Evolutionary conservation across 176 grass and related monocot genomes (phyloP).

Genomic region (Carex scoparia): DNA sequence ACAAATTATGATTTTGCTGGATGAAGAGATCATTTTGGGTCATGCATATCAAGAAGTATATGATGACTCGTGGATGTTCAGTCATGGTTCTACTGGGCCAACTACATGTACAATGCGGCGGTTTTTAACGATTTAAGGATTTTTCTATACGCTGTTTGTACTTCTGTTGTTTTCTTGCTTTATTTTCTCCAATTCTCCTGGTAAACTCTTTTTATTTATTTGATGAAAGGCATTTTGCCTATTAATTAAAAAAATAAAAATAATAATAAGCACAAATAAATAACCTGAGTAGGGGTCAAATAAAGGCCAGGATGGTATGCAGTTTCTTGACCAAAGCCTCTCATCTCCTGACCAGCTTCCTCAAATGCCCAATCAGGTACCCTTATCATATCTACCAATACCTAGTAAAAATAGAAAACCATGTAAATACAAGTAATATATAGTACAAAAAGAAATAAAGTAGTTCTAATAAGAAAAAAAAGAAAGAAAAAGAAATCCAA

Average conservation of each 20-base stretch:
- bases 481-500: constrained; percentile 22
- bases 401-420: constrained; percentile 33
- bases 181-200: background rate
- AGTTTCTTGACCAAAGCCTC: constrained; percentile 91
- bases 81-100: background rate
- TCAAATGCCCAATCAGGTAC: constrained; percentile 99
- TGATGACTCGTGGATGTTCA: background rate
- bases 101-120: background rate
- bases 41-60: background rate
- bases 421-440: constrained; percentile 17
- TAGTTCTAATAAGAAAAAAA: constrained; percentile 17
- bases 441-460: background rate
- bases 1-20: background rate
- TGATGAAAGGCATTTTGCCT: background rate
- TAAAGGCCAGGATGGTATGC: constrained; percentile 97
- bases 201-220: background rate
- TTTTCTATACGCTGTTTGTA: background rate
- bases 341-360: constrained; percentile 81
- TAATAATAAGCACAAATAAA: background rate
- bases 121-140: background rate
- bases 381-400: constrained; percentile 94
- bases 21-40: background rate
- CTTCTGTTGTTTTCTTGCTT: background rate
- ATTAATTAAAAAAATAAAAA: background rate
- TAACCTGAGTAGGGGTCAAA: constrained; percentile 84